Conservation (phyloP, 108 stramenopile genomes). For the Phaeodactylum tricornutum region DNA sequence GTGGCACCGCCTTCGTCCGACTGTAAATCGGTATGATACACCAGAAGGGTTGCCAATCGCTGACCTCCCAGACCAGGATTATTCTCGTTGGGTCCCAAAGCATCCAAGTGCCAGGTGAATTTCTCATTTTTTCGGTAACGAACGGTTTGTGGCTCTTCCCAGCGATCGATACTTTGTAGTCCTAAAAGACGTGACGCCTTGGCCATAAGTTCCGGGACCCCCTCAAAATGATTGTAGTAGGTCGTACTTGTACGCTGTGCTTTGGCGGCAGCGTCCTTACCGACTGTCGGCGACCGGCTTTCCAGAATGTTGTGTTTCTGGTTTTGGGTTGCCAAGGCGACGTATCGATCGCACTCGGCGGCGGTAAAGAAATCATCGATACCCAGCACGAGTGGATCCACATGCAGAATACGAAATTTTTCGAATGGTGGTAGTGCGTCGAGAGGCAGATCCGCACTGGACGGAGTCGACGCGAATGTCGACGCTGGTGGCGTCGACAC, state of each 20-base stretch:
- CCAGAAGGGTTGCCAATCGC: conserved; percentile 65
- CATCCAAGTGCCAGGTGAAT: conserved; percentile 83
- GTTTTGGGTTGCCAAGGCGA: conserved; percentile 34
- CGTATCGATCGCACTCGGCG: conserved; percentile 67
- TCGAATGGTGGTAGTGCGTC: conserved; percentile 40
- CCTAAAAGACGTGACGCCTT: conserved; percentile 69
- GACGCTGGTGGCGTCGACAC: too few relatives aligned
- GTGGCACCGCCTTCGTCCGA: conserved; percentile 59
- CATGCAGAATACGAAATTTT: conserved; percentile 56
- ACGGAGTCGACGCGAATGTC: not conserved
- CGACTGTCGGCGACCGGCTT: conserved; percentile 68
- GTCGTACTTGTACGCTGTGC: conserved; percentile 70
- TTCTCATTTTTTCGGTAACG: conserved; percentile 53
- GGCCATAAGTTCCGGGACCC: conserved; percentile 63
- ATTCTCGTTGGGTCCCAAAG: conserved; percentile 41
- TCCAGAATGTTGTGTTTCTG: conserved; percentile 19
- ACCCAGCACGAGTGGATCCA: conserved; percentile 67
- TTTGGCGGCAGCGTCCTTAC: conserved; percentile 52
- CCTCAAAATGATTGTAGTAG: conserved; percentile 67
- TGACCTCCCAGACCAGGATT: conserved; percentile 38
- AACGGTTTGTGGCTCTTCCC: conserved; percentile 82
- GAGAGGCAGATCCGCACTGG: conserved; percentile 4
- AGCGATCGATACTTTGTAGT: conserved; percentile 44
- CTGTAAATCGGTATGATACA: conserved; percentile 56
- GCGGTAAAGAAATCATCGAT: conserved; percentile 70